These are phyloP conservation scores for Amanita subjunquillea DNA, from an alignment of 768 basidiomycete species.

Conservation along the genomic window DNA sequence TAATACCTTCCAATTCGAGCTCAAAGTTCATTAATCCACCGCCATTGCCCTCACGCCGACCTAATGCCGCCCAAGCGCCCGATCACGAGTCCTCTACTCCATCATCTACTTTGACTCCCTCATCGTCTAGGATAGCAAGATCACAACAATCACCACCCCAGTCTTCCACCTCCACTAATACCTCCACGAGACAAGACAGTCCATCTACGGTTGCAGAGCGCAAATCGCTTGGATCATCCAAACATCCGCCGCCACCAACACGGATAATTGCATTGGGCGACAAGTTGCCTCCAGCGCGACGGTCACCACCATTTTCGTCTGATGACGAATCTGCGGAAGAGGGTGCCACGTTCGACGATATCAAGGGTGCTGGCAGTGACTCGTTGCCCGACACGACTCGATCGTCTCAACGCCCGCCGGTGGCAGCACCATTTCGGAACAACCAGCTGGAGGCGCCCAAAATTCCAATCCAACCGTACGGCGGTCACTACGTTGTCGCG, in stretches of 20 bases:
- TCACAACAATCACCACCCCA: not conserved
- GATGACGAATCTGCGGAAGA: constrained; percentile 53
- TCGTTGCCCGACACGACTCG: constrained; percentile 58
- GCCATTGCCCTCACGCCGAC: constrained; percentile 10
- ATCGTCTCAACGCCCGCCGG: constrained; percentile 48
- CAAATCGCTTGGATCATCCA: constrained; percentile 26
- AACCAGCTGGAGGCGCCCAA: constrained; percentile 29
- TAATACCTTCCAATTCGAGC: constrained; percentile 13
- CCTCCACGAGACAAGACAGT: not conserved
- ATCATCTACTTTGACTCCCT: not conserved
- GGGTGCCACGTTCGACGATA: constrained; percentile 27
- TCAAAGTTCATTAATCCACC: constrained; percentile 12
- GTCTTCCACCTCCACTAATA: not conserved
- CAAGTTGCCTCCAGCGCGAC: constrained; percentile 56
- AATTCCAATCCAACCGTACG: constrained; percentile 50
- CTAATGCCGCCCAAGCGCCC: not conserved
- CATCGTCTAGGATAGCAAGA: not conserved
- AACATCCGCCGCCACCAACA: constrained; percentile 64
- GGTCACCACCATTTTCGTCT: constrained; percentile 27
- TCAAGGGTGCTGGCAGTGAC: constrained; percentile 32
- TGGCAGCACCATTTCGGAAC: constrained; percentile 25
- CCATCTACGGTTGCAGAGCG: constrained; percentile 19
- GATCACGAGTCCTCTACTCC: not conserved
- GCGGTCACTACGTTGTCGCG: constrained; percentile 43
- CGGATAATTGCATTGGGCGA: constrained; percentile 62